phyloP scores from a whole-genome alignment of 1,284 basidiomycete species.

The Boletus sp. region DNA sequence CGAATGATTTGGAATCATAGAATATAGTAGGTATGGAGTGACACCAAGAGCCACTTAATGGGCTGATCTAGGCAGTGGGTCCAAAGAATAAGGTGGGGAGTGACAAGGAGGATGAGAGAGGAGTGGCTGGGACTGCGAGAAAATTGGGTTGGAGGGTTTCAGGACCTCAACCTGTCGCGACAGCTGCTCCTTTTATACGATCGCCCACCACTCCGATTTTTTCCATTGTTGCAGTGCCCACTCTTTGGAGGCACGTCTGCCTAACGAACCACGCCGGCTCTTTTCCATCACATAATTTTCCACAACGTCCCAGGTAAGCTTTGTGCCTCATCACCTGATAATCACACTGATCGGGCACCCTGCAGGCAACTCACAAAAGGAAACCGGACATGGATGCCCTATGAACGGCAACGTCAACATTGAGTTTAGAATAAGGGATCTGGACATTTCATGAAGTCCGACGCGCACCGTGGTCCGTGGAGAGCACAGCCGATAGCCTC shows the following conservation, averaged over 20 bases:
- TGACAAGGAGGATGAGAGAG: no score
- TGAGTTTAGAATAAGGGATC: constrained; percentile 17
- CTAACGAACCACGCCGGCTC: constrained; percentile 8
- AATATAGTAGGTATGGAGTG: constrained; percentile 30
- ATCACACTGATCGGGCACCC: constrained; percentile 24
- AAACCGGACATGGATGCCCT: constrained; percentile 11
- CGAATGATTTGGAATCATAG: constrained; percentile 35
- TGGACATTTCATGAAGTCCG: constrained; percentile 17
- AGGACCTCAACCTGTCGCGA: not conserved
- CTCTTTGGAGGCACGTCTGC: constrained; percentile 12
- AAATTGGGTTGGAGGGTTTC: constrained; percentile 8
- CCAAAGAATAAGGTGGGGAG: not conserved
- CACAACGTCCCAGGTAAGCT: constrained; percentile 11
- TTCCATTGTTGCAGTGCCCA: constrained; percentile 10
- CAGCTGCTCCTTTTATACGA: constrained; percentile 25
- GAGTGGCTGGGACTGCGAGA: constrained; percentile 19
- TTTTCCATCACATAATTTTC: constrained; percentile 25
- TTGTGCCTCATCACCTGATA: constrained; percentile 21
- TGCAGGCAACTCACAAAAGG: constrained; percentile 22
- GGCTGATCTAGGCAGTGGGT: constrained; percentile 7
- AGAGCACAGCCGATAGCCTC: constrained; percentile 28
- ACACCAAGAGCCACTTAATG: constrained; percentile 26
- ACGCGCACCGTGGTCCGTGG: constrained; percentile 10
- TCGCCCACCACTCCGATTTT: constrained; percentile 1
- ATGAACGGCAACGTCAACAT: constrained; percentile 23